Evolutionary conservation across 495 filamentous ascomycete genomes (phyloP), one percentile per base, ranked within the genome.

Genomic region (Staphylotrichum tortipilum): DNA sequence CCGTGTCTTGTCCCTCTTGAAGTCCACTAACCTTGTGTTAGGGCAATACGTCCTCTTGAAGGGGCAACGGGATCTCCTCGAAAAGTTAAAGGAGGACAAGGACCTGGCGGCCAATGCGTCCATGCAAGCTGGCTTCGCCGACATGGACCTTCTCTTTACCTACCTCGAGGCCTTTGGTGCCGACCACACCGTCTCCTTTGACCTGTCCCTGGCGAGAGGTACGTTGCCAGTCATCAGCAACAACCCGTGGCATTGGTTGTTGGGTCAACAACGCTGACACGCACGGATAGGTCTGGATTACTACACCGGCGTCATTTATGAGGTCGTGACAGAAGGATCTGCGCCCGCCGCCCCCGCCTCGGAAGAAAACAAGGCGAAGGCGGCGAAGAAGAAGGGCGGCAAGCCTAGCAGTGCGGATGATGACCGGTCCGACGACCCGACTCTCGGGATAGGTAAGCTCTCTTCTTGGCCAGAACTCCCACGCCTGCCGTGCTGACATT

Each of bases 261-360:
- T 28, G 1, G n/a, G 6, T 9, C 8, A 38, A 41, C 39, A n/a
- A 11, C 22, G 17, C 42, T 44, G 28, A 44, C 4, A 3, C 18
- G 10, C 15, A 11, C n/a, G 7, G 4, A 14, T 24, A 45, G 43
- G 50, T 29, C 40, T 54, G 29, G 51, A 51, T 12, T 54, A 54
- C 44, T 54, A 52, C 15, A 95, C 91, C 3, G 88, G 89, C 37
- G 74, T 95, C 42, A 96, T 97, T 65, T 96, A 85, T 71, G 91
- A 96, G 64, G 82, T 95, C 24, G 63, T 72, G 19, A 68, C 69
- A 42, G 74, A 82, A 56, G 86, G 85, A 51, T 90, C 86, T 34
- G 84, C 85, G 24, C 84, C 85, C 9, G 55, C 45, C n/a, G 47
- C 58, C n/a, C 23, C 46, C 2, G 53, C 61, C 3, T 37, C 51